Evolutionary conservation across 106 monocot genomes (phyloP).

Genomic region (Acorus gramineus): DNA sequence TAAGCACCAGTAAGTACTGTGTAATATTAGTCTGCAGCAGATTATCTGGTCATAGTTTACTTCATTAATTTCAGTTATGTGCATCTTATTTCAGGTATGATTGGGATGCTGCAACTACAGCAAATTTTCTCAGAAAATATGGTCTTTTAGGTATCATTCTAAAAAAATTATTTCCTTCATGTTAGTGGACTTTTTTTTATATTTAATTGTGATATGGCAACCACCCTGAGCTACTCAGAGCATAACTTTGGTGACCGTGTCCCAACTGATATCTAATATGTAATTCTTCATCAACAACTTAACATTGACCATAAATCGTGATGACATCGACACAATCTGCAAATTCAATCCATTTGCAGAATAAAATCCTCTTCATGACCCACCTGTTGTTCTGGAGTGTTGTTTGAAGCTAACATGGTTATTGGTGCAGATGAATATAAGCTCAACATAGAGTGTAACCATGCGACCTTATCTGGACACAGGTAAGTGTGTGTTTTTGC

Average conservation of each 20-base stretch:
- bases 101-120: constrained; percentile 93
- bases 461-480: constrained; percentile 92
- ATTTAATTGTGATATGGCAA: not conserved
- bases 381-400: too few species aligned
- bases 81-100: constrained; percentile 59
- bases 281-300: too few species aligned
- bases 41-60: not conserved
- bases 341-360: too few species aligned
- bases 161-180: not conserved
- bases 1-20: constrained; percentile 76
- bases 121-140: constrained; percentile 72
- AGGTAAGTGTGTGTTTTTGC: constrained; percentile 29
- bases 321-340: too few species aligned
- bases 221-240: too few species aligned
- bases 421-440: constrained; percentile 74
- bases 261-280: not conserved
- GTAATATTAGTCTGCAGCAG: not conserved
- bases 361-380: too few species aligned
- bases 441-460: constrained; percentile 95
- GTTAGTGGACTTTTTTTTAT: constrained; percentile 3
- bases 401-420: not conserved
- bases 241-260: not conserved
- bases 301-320: too few species aligned
- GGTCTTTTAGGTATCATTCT: constrained; percentile 55
- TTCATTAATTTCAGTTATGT: not conserved